Conservation (phyloP, 768 basidiomycete genomes). For the Lactarius sanguifluus region DNA sequence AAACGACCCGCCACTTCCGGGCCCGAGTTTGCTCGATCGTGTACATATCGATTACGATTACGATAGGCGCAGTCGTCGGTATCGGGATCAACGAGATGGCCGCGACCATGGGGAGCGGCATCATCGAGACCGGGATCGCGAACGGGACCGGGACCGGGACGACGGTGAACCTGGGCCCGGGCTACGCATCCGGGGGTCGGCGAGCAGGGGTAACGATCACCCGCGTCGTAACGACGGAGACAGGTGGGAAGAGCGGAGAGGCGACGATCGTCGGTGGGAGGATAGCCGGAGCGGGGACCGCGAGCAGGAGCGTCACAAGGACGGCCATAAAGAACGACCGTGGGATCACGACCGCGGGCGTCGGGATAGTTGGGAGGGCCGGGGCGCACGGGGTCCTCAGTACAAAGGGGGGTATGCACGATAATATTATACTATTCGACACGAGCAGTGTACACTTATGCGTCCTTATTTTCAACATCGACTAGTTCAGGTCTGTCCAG, state of each 20-base stretch:
- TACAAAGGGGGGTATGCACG: constrained; percentile 37
- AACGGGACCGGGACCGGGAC: constrained; percentile 27
- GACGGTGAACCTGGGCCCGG: neutral
- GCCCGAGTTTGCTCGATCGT: constrained; percentile 21
- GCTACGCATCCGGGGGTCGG: constrained; percentile 17
- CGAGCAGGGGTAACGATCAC: neutral
- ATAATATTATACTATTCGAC: constrained; percentile 25
- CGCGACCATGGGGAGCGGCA: constrained; percentile 28
- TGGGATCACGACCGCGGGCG: neutral
- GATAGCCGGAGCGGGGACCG: constrained; percentile 24
- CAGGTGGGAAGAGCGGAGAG: constrained; percentile 20
- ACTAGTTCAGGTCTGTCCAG: neutral
- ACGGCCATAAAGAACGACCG: neutral
- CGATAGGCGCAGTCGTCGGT: neutral
- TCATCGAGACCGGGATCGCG: constrained; percentile 28
- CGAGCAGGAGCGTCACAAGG: constrained; percentile 18
- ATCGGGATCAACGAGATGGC: neutral
- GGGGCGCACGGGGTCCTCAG: constrained; percentile 33
- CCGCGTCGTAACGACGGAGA: constrained; percentile 8
- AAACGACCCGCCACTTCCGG: constrained; percentile 6
- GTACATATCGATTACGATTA: neutral
- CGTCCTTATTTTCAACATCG: neutral
- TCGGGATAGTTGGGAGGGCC: constrained; percentile 23
- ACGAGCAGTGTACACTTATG: neutral
- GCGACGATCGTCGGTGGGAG: constrained; percentile 21